Conservation (phyloP, 176 grass and related monocot species). For the Oryza longistaminata region DNA sequence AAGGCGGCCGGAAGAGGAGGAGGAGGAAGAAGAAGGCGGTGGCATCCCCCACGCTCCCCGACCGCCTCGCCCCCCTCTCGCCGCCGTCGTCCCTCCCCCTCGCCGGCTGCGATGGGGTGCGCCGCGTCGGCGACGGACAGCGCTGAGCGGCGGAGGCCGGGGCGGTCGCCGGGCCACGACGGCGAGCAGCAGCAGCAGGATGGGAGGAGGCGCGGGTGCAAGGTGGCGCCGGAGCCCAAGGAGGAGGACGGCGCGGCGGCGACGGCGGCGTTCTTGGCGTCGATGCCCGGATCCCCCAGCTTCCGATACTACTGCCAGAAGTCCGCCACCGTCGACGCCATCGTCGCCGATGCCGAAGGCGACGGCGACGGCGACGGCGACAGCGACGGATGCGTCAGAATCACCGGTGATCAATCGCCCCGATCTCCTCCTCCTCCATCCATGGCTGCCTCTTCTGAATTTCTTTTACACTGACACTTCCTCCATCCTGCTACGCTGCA, state of each 20-base stretch:
- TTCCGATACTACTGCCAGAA: constrained; percentile 60
- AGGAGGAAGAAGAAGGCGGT: background rate
- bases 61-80: background rate
- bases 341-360: constrained; percentile 24
- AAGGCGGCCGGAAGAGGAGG: constrained; percentile 9
- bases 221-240: constrained; percentile 44
- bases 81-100: background rate
- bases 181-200: background rate
- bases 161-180: background rate
- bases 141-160: constrained; percentile 39
- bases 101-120: constrained; percentile 47
- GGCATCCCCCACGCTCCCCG: background rate
- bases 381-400: background rate
- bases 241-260: background rate
- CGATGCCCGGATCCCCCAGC: constrained; percentile 50
- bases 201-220: constrained; percentile 4
- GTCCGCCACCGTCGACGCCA: constrained; percentile 13
- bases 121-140: constrained; percentile 40
- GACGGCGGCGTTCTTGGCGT: background rate
- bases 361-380: background rate
- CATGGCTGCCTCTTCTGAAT: background rate
- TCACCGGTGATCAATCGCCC: background rate
- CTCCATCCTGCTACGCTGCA: constrained; percentile 26
- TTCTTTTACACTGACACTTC: background rate
- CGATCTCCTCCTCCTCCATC: too few species aligned